These are phyloP conservation scores for Arthroderma sp. DNA, from an alignment of 2,329 filamentous ascomycete species.

Conservation along the genomic window DNA sequence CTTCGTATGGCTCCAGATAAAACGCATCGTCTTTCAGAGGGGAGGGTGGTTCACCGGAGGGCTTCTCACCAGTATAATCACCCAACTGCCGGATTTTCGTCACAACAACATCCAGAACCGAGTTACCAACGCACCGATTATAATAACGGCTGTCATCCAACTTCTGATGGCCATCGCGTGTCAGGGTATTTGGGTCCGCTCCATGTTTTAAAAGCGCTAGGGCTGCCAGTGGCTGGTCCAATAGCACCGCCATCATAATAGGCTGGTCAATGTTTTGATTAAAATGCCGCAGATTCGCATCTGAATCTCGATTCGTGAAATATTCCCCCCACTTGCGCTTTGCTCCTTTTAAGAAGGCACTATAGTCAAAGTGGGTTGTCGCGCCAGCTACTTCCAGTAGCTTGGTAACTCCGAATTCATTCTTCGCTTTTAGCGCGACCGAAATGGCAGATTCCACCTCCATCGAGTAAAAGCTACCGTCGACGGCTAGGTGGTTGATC, in stretches of 20 bases:
- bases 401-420: conserved; percentile 42
- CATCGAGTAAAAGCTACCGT: not conserved
- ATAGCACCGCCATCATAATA: conserved; percentile 46
- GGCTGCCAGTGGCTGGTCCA: conserved; percentile 40
- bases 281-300: not conserved
- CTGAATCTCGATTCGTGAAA: not conserved
- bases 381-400: conserved; percentile 49
- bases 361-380: conserved; percentile 8
- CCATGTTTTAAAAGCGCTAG: conserved; percentile 49
- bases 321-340: too few species aligned
- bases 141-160: not conserved
- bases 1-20: conserved; percentile 1
- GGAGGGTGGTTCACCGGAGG: not conserved
- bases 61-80: not conserved
- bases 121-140: not conserved
- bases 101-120: conserved; percentile 6
- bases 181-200: conserved; percentile 52
- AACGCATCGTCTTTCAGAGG: conserved; percentile 2
- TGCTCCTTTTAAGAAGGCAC: too few species aligned
- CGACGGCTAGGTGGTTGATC: conserved; percentile 5
- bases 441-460: conserved; percentile 2
- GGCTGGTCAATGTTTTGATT: conserved; percentile 29
- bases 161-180: conserved; percentile 21
- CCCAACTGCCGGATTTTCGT: not conserved
- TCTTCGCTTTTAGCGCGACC: conserved; percentile 19